A percentile compares a stretch with the other conserved stretches of the same genome.
Conservation (phyloP, 306 rosid species). For the Casuarina equisetifolia region DNA sequence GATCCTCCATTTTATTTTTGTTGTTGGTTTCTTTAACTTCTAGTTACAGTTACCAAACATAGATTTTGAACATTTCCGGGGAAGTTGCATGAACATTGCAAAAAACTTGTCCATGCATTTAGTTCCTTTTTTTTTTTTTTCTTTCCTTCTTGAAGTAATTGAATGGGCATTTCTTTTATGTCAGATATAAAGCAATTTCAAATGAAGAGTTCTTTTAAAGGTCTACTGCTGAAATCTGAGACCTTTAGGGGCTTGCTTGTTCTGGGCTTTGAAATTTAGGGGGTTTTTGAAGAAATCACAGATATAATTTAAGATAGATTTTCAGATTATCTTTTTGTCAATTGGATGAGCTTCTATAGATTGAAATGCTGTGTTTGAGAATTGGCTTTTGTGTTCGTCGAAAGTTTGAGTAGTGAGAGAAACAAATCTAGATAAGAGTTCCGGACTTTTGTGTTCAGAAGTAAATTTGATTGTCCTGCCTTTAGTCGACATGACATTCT, state of each 20-base stretch:
- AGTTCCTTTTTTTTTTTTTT: slow-evolving; percentile 5
- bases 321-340: neutral
- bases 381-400: slow-evolving; percentile 23
- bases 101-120: slow-evolving; percentile 11
- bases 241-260: slow-evolving; percentile 12
- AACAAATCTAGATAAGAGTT: neutral
- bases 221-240: slow-evolving; percentile 18
- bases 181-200: slow-evolving; percentile 20
- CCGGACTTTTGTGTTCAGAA: neutral
- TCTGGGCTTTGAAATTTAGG: slow-evolving; percentile 5
- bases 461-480: slow-evolving; percentile 37
- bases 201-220: slow-evolving; percentile 12
- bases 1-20: slow-evolving; percentile 17
- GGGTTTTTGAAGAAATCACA: slow-evolving; percentile 35
- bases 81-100: slow-evolving; percentile 33
- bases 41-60: slow-evolving; percentile 28
- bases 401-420: slow-evolving; percentile 12
- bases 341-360: slow-evolving; percentile 23
- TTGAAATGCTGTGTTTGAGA: slow-evolving; percentile 15
- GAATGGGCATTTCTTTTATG: slow-evolving; percentile 27
- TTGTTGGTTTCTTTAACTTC: slow-evolving; percentile 31
- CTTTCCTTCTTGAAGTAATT: slow-evolving; percentile 26
- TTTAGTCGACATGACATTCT: slow-evolving; percentile 22
- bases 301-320: slow-evolving; percentile 15
- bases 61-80: slow-evolving; percentile 23